phyloP scores from a whole-genome alignment of 768 basidiomycete species.

The Tremella fuciformis region DNA sequence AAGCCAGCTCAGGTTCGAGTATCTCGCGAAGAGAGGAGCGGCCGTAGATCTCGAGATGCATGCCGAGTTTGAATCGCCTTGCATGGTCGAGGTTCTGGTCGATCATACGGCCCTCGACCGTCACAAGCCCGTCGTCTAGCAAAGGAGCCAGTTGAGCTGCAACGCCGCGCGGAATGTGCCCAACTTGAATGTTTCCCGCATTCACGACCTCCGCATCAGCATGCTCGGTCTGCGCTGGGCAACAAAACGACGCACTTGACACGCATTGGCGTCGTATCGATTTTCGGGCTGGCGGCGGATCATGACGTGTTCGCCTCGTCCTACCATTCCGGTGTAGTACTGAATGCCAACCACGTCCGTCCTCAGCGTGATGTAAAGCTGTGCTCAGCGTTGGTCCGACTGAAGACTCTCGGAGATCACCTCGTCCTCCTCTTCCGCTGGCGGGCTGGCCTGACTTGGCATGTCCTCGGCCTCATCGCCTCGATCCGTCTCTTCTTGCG shows the following conservation, averaged over 20 bases:
- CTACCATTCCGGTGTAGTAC: constrained; percentile 79
- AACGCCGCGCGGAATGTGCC: constrained; percentile 67
- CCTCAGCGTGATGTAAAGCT: constrained; percentile 63
- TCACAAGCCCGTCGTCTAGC: constrained; percentile 63
- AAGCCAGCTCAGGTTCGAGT: constrained; percentile 66
- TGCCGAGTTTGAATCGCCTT: constrained; percentile 59
- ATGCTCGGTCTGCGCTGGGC: constrained; percentile 7
- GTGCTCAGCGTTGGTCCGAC: neutral
- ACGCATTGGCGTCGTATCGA: constrained; percentile 57
- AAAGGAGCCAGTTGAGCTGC: constrained; percentile 66
- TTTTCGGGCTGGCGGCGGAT: constrained; percentile 35
- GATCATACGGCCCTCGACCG: constrained; percentile 65
- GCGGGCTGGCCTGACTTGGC: neutral
- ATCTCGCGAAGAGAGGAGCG: constrained; percentile 60
- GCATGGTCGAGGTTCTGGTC: constrained; percentile 53
- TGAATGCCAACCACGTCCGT: constrained; percentile 77
- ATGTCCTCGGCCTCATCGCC: neutral
- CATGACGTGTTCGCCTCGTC: constrained; percentile 64
- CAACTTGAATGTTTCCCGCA: constrained; percentile 70
- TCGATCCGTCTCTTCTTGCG: neutral
- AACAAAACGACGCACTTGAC: constrained; percentile 30
- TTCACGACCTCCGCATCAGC: constrained; percentile 64
- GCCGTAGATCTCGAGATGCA: constrained; percentile 67
- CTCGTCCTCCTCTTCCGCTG: constrained; percentile 1
- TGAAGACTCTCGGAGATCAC: neutral